These are phyloP conservation scores for Blepharisma stoltei DNA, from an alignment of 73 alveolate genomes.

Conservation along the genomic window DNA sequence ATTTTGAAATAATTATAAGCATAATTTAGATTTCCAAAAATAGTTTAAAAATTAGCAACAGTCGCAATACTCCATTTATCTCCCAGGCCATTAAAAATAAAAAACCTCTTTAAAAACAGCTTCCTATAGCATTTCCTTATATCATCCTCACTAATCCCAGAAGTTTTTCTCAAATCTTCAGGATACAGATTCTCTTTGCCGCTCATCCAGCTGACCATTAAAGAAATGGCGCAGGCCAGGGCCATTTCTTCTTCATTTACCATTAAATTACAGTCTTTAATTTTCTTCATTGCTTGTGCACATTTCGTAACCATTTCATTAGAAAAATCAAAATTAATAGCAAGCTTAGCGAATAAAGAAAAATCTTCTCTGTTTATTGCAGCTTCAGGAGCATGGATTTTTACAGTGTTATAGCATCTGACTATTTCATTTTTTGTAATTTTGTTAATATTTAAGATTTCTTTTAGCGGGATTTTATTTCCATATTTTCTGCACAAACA, in stretches of 20 bases:
- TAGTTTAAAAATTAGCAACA: neutral
- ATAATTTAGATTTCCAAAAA: neutral
- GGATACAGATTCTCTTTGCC: neutral
- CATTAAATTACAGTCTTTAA: neutral
- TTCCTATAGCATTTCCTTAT: neutral
- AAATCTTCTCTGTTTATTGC: neutral
- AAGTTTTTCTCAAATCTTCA: neutral
- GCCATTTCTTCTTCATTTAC: neutral
- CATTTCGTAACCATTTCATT: neutral
- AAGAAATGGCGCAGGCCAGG: neutral
- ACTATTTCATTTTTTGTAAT: neutral
- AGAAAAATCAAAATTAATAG: neutral
- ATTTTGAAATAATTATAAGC: no score
- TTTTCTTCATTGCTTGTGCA: neutral
- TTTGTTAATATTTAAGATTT: neutral
- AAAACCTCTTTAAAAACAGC: neutral
- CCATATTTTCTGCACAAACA: neutral
- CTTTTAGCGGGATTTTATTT: neutral
- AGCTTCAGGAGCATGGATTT: neutral
- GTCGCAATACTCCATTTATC: constrained; percentile 1
- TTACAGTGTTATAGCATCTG: neutral
- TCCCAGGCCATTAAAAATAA: neutral
- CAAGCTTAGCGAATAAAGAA: neutral
- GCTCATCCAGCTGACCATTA: neutral
- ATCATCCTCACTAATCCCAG: neutral